Base-by-base conservation (phyloP, 805 yeast species). In the Peterozyma xylosa region DNA sequence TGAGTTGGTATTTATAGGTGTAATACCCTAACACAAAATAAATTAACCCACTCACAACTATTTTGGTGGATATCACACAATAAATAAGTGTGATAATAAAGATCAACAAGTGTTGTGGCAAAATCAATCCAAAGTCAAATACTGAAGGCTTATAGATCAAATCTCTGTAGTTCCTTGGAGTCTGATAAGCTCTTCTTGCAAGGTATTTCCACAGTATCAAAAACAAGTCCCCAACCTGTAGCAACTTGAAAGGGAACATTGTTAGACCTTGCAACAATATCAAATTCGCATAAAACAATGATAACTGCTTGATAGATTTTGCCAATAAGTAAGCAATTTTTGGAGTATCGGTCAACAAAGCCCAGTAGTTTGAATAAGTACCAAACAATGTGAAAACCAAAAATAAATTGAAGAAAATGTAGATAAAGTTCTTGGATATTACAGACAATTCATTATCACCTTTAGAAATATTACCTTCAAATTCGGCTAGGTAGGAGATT, bases 21-120 rank as follows among this genome's bases (percentile, higher is more conserved):
- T 80, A 82, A 60, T 80, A 91, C 0, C 98, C 97, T 45, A 88
- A 65, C 13, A 86, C 62, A 58, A 91, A 91, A 61, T 93, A 91
- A 1, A 83, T 68, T 45, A 89, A 65, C 0, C 98, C 96, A 10
- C 95, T 86, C 2, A 86, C 71, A 45, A 93, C 67, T 46, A 91
- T 88, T 56, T 87, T 87, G 4, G 95, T 84, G 11, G 96, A 85
- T 73, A 91, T 77, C 10, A 89, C 90, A 45, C 96, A 85, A 66
- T 91, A 91, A 29, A 89, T 80, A 46, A 91, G 69, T 3, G 95
- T 84, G 41, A 91, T 87, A 42, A 90, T 82, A 43, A 91, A 74
- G 34, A 91, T 83, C 50, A 93, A 68, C 45, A 91, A 73, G 6
- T 98, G 96, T 56, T 87, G 96, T 0, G 99, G 99, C 45, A 91